A percentile compares a stretch with the other conserved stretches of the same genome.
Conservation (phyloP, 164 flowering plant species). For the Sextonia rubra region DNA sequence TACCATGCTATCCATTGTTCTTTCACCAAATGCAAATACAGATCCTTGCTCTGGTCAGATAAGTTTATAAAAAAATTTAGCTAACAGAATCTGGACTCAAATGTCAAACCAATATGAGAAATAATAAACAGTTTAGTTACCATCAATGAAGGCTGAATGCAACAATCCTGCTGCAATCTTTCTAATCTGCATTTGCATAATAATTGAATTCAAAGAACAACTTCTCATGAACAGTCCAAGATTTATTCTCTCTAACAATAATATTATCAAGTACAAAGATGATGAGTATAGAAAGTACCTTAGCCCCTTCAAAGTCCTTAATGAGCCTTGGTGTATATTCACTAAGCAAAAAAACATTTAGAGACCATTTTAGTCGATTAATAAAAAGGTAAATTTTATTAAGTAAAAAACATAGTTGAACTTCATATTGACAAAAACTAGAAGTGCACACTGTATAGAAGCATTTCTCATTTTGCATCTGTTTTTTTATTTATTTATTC, state of each 20-base stretch:
- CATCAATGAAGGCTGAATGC: constrained; percentile 83
- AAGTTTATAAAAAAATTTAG: not conserved
- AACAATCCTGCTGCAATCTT: constrained; percentile 78
- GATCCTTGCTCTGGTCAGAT: constrained; percentile 64
- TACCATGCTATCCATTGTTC: constrained; percentile 47
- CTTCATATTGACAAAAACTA: not conserved
- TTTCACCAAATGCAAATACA: constrained; percentile 76
- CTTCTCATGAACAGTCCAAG: not conserved
- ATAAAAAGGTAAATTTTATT: not conserved
- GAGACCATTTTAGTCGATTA: not conserved
- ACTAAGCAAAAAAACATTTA: constrained; percentile 38
- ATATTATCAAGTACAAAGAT: constrained; percentile 5
- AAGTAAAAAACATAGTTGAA: not conserved
- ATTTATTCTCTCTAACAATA: not conserved
- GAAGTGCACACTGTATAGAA: not conserved
- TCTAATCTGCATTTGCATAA: constrained; percentile 43
- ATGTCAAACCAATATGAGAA: not conserved
- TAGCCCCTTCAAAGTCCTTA: constrained; percentile 66
- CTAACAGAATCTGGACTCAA: not conserved
- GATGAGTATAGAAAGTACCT: constrained; percentile 45
- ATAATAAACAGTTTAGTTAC: constrained; percentile 27
- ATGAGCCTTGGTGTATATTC: constrained; percentile 91
- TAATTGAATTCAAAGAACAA: constrained; percentile 2
- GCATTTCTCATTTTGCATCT: not conserved
- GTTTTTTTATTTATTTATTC: not conserved